These are phyloP conservation scores for Rhodamnia rubescens DNA, from an alignment of 345 rosid species.

Conservation along the genomic window DNA sequence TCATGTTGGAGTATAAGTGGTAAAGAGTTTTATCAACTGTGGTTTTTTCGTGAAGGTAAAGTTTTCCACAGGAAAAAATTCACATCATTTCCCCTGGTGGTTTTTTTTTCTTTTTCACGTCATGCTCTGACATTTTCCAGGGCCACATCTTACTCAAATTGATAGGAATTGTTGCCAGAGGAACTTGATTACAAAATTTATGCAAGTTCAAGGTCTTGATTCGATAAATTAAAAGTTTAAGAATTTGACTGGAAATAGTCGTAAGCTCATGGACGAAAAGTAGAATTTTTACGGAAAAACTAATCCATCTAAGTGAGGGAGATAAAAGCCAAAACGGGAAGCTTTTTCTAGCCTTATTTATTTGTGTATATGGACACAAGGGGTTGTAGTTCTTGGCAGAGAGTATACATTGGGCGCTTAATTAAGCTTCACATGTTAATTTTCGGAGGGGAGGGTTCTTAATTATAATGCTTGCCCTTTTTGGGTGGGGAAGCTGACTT, in stretches of 20 bases:
- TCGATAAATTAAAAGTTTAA: background rate
- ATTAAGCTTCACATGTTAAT: background rate
- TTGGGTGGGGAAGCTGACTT: background rate
- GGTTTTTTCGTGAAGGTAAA: background rate
- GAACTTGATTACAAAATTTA: background rate
- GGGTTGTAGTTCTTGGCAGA: background rate
- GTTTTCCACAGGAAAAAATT: background rate
- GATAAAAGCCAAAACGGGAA: background rate
- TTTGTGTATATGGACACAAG: background rate
- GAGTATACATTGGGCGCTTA: background rate
- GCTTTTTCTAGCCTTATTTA: background rate
- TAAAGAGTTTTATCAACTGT: background rate
- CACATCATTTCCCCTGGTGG: background rate
- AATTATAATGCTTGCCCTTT: background rate
- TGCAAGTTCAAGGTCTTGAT: background rate
- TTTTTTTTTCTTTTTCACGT: background rate
- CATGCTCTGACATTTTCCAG: background rate
- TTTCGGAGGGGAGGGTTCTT: background rate
- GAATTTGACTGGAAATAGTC: background rate
- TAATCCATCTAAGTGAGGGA: background rate
- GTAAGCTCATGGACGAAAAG: background rate
- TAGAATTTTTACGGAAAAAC: background rate
- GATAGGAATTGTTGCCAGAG: background rate
- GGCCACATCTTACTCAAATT: background rate
- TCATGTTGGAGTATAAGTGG: background rate